Evolutionary conservation across 1,139 yeast genomes (phyloP).

Genomic region (Yamadazyma epiphylla): DNA sequence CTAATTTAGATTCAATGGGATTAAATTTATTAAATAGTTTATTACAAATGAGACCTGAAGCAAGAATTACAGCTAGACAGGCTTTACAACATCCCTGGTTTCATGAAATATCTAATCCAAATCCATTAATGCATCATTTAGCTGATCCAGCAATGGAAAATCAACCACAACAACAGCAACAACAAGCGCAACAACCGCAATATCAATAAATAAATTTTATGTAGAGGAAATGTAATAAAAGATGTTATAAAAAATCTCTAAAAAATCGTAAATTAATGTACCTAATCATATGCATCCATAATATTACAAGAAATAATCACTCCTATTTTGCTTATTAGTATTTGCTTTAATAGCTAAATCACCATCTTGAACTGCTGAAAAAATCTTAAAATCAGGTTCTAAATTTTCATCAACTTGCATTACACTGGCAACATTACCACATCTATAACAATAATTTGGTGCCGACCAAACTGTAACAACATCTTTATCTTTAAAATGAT

Average conservation of each 20-base stretch:
- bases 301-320: slow-evolving; percentile 74
- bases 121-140: slow-evolving; percentile 32
- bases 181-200: slow-evolving; percentile 9
- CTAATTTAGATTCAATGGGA: slow-evolving; percentile 76
- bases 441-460: slow-evolving; percentile 95
- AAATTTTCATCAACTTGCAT: slow-evolving; percentile 90
- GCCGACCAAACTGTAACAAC: slow-evolving; percentile 99
- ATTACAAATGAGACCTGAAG: slow-evolving; percentile 89
- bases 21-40: slow-evolving; percentile 73
- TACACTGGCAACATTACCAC: slow-evolving; percentile 97
- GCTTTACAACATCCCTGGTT: slow-evolving; percentile 97
- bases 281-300: too few relatives aligned
- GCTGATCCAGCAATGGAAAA: slow-evolving; percentile 38
- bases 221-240: not conserved
- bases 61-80: slow-evolving; percentile 84
- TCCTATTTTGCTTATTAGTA: slow-evolving; percentile 69
- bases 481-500: slow-evolving; percentile 90
- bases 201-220: slow-evolving; percentile 5
- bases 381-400: slow-evolving; percentile 87
- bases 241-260: not conserved
- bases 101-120: slow-evolving; percentile 61
- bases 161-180: slow-evolving; percentile 21
- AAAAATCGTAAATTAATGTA: too few relatives aligned
- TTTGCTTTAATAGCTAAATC: slow-evolving; percentile 61
- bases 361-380: slow-evolving; percentile 96